Conservation (phyloP, 1,284 basidiomycete species). For the Papiliotrema nemorosa region DNA sequence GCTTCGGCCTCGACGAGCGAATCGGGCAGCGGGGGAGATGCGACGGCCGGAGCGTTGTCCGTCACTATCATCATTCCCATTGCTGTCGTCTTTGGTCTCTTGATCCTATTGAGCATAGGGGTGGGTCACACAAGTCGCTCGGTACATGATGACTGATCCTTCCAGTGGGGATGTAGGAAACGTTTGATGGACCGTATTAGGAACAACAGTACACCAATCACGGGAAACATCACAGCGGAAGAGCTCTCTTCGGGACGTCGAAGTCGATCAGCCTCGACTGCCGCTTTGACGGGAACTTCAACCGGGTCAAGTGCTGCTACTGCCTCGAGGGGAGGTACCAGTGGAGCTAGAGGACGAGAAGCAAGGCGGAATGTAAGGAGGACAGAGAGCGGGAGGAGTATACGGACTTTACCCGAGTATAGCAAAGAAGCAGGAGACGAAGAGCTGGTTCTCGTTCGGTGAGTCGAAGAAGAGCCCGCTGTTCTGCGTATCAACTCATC, state of each 20-base stretch:
- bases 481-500: slow-evolving; percentile 1
- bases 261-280: too few relatives aligned
- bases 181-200: not conserved
- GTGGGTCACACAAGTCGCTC: not conserved
- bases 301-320: not conserved
- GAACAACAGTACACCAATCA: not conserved
- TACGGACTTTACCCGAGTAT: slow-evolving; percentile 38
- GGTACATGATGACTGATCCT: not conserved
- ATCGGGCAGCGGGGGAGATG: not conserved
- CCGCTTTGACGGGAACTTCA: too few relatives aligned
- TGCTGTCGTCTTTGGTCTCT: not conserved
- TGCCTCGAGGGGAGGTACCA: not conserved
- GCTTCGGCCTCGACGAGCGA: not conserved
- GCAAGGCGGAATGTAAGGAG: slow-evolving; percentile 17
- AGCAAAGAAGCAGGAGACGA: slow-evolving; percentile 41
- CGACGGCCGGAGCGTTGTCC: not conserved
- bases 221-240: slow-evolving; percentile 1
- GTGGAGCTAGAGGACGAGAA: slow-evolving; percentile 3
- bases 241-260: not conserved
- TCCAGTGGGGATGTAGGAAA: not conserved
- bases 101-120: not conserved
- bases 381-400: slow-evolving; percentile 36
- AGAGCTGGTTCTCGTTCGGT: slow-evolving; percentile 39
- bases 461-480: slow-evolving; percentile 6
- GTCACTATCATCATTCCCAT: slow-evolving; percentile 1